phyloP scores from a whole-genome alignment of 345 rosid species.

The Xanthoceras sorbifolium region DNA sequence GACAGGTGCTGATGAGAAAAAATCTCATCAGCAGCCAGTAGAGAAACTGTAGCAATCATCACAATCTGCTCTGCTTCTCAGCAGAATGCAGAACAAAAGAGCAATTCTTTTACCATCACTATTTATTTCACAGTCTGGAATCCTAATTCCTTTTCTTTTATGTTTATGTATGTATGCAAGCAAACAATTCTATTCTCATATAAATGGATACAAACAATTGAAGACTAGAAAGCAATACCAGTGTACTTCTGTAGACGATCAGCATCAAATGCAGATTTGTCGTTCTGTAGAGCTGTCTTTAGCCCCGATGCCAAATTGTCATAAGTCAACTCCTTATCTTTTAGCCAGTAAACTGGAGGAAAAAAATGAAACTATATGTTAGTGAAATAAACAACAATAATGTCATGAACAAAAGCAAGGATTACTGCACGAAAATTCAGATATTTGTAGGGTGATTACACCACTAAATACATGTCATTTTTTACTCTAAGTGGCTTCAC shows the following conservation, averaged over 20 bases:
- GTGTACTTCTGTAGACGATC: constrained; percentile 67
- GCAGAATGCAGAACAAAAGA: not conserved
- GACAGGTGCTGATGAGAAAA: not conserved
- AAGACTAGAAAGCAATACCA: constrained; percentile 33
- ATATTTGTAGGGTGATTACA: not conserved
- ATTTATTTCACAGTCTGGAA: not conserved
- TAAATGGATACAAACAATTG: not conserved
- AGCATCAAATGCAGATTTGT: constrained; percentile 70
- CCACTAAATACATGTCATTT: not conserved
- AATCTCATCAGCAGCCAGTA: not conserved
- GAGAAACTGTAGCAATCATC: not conserved
- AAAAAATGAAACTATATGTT: not conserved
- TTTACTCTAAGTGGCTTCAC: not conserved
- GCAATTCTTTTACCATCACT: not conserved
- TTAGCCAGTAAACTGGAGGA: constrained; percentile 1
- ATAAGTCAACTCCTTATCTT: constrained; percentile 65
- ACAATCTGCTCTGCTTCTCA: not conserved
- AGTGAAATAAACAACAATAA: not conserved
- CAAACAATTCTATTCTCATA: not conserved
- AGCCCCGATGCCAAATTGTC: constrained; percentile 70
- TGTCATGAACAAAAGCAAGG: not conserved
- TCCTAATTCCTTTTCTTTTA: not conserved
- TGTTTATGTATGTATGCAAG: not conserved
- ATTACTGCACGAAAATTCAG: not conserved
- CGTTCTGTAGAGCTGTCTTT: constrained; percentile 64